Conservation (phyloP, 352 stramenopile genomes). For the Globisporangium okanoganense region DNA sequence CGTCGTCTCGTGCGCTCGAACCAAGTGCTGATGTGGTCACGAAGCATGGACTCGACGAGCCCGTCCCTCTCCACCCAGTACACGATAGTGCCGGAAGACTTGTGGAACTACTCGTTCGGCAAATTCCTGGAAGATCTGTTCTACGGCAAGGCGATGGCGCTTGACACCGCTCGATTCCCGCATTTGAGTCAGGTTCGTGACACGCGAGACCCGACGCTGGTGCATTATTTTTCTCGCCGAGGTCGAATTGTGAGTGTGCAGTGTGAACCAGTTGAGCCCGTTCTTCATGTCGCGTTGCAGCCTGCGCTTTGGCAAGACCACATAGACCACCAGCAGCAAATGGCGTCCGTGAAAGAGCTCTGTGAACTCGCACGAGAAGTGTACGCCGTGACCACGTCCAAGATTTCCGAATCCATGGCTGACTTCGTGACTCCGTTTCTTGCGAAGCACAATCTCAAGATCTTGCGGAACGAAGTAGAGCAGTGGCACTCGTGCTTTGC, state of each 20-base stretch:
- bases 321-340: constrained; percentile 60
- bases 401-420: constrained; percentile 72
- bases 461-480: constrained; percentile 76
- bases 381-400: constrained; percentile 68
- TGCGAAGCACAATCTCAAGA: constrained; percentile 67
- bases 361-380: constrained; percentile 73
- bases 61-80: constrained; percentile 49
- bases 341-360: constrained; percentile 67
- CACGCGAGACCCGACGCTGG: constrained; percentile 61
- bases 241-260: constrained; percentile 76
- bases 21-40: constrained; percentile 66
- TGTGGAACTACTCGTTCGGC: constrained; percentile 86
- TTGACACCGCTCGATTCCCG: constrained; percentile 66
- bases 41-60: constrained; percentile 27
- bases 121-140: constrained; percentile 87
- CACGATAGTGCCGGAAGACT: constrained; percentile 50
- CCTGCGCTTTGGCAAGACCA: constrained; percentile 81
- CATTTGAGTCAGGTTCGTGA: constrained; percentile 49
- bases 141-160: constrained; percentile 73
- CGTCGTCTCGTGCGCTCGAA: constrained; percentile 58
- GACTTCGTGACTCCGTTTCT: constrained; percentile 67
- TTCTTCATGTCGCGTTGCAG: constrained; percentile 80
- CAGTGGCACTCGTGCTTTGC: constrained; percentile 84
- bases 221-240: constrained; percentile 74
- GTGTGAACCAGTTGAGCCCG: constrained; percentile 72